Evolutionary conservation across 352 stramenopile genomes (phyloP).

Genomic region (Elongisporangium prolatum): DNA sequence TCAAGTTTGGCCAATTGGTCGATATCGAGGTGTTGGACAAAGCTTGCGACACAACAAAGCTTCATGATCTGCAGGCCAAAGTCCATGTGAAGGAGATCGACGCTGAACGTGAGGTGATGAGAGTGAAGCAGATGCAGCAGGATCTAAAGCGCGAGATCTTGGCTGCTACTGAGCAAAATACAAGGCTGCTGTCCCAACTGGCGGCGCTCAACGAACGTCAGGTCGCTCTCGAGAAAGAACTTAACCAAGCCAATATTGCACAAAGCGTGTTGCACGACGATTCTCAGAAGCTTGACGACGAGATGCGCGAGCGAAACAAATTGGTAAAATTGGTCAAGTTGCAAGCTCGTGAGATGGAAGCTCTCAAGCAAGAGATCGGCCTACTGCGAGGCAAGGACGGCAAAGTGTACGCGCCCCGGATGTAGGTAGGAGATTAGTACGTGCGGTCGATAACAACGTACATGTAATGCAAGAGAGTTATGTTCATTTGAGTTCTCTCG

Average conservation of each 20-base stretch:
- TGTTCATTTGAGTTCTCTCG: no score
- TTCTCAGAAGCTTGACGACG: slow-evolving; percentile 42
- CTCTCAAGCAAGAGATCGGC: slow-evolving; percentile 87
- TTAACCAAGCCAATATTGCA: slow-evolving; percentile 59
- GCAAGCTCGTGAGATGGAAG: slow-evolving; percentile 88
- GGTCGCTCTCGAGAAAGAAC: slow-evolving; percentile 79
- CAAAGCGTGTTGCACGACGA: slow-evolving; percentile 51
- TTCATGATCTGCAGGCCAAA: slow-evolving; percentile 68
- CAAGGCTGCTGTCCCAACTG: slow-evolving; percentile 69
- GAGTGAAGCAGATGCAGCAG: slow-evolving; percentile 45
- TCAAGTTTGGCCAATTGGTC: slow-evolving; percentile 79
- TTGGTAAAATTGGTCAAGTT: slow-evolving; percentile 89
- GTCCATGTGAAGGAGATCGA: slow-evolving; percentile 73
- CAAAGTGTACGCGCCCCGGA: slow-evolving; percentile 56
- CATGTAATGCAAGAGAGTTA: no score
- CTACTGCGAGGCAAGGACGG: slow-evolving; percentile 82
- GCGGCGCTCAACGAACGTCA: slow-evolving; percentile 73
- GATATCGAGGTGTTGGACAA: slow-evolving; percentile 90
- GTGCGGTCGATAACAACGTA: neutral
- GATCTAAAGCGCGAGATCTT: slow-evolving; percentile 73
- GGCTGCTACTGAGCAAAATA: slow-evolving; percentile 82
- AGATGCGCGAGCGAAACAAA: slow-evolving; percentile 87
- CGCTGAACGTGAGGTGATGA: slow-evolving; percentile 41
- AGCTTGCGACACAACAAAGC: slow-evolving; percentile 62
- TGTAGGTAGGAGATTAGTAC: no score